phyloP scores from a whole-genome alignment of 129 eudicot genomes.

The Saposhnikovia divaricata region DNA sequence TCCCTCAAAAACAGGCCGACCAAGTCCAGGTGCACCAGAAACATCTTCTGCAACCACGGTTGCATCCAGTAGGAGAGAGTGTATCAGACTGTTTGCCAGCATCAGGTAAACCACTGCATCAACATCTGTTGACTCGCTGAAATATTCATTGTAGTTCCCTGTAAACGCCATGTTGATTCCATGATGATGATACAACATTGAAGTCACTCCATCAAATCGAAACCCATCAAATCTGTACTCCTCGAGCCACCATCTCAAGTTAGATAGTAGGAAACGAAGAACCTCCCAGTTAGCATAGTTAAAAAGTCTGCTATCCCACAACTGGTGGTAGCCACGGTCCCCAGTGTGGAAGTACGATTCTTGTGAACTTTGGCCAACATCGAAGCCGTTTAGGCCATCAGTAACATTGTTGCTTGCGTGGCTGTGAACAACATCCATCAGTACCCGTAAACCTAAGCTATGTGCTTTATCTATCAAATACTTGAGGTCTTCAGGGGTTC shows the following conservation, averaged over 20 bases:
- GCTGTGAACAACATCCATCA: conserved; percentile 98
- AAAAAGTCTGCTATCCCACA: conserved; percentile 92
- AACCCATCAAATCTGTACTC: conserved; percentile 90
- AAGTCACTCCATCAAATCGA: conserved; percentile 93
- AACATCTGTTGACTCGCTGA: conserved; percentile 80
- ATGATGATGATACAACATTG: conserved; percentile 89
- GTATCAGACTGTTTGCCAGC: conserved; percentile 79
- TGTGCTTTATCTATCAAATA: conserved; percentile 92
- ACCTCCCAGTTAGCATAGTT: conserved; percentile 97
- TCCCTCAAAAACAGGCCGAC: conserved; percentile 80
- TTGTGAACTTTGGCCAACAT: conserved; percentile 84
- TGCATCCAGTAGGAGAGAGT: conserved; percentile 61
- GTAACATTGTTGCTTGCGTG: conserved; percentile 90
- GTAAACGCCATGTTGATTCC: conserved; percentile 72
- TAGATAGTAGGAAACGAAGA: conserved; percentile 87
- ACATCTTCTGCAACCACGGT: conserved; percentile 92
- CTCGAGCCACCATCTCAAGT: conserved; percentile 86
- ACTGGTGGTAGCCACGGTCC: conserved; percentile 78
- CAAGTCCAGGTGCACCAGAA: conserved; percentile 96
- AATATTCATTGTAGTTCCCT: conserved; percentile 72
- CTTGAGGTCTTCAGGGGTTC: conserved; percentile 92
- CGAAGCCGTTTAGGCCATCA: conserved; percentile 95
- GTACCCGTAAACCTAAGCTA: conserved; percentile 79
- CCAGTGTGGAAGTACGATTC: conserved; percentile 93
- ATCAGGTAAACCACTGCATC: conserved; percentile 85